Evolutionary conservation across 345 rosid species (phyloP).

Genomic region (Ceriops decandra): DNA sequence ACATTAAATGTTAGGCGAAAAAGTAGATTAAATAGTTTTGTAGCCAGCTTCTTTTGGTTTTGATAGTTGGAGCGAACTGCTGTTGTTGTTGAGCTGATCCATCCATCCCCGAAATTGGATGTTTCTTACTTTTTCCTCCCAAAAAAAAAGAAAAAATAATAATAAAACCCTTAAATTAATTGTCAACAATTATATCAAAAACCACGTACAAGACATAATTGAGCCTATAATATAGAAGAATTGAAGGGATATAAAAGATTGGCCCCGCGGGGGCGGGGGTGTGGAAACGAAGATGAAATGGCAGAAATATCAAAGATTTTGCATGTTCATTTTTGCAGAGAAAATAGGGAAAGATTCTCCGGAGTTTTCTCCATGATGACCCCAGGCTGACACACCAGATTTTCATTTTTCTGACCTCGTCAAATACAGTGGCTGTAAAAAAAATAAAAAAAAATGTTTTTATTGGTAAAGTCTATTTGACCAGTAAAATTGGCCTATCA

Average conservation of each 20-base stretch:
- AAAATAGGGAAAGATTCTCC: constrained; percentile 38
- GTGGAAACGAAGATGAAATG: neutral
- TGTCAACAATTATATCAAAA: neutral
- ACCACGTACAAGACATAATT: neutral
- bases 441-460: neutral
- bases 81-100: constrained; percentile 54
- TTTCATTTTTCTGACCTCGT: constrained; percentile 25
- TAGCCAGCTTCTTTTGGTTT: constrained; percentile 21
- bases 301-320: neutral
- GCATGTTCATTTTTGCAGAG: constrained; percentile 6
- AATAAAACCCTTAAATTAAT: no score
- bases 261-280: no score
- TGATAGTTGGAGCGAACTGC: constrained; percentile 53
- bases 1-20: neutral
- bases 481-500: no score
- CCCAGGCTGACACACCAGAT: constrained; percentile 1
- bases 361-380: constrained; percentile 32
- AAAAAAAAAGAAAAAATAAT: no score
- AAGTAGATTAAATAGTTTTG: neutral
- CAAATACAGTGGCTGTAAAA: constrained; percentile 18
- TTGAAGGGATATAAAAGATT: neutral
- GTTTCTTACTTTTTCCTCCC: constrained; percentile 5
- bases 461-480: neutral
- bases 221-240: neutral
- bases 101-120: constrained; percentile 22